Conservation (phyloP, 2,329 filamentous ascomycete species). For the Aspergillus ruber region DNA sequence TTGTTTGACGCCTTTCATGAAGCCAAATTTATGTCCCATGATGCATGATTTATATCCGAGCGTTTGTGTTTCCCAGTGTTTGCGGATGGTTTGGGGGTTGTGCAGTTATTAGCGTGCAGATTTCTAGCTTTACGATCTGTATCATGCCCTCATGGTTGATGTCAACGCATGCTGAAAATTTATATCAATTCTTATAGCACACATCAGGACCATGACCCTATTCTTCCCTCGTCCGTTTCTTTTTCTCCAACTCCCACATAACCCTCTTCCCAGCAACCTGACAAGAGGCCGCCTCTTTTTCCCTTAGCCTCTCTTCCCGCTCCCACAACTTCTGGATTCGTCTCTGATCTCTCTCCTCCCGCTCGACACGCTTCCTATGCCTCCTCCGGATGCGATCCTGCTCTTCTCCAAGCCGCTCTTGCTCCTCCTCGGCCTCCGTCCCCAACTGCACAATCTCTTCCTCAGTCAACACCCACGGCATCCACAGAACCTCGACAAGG, state of each 20-base stretch:
- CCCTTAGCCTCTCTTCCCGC: constrained; percentile 36
- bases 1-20: neutral
- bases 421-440: constrained; percentile 35
- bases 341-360: constrained; percentile 34
- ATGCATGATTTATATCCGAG: neutral
- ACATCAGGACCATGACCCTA: neutral
- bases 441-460: constrained; percentile 40
- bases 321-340: constrained; percentile 30
- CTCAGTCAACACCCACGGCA: constrained; percentile 47
- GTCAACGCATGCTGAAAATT: no score
- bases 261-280: constrained; percentile 23
- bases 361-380: constrained; percentile 17
- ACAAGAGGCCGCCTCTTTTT: constrained; percentile 24
- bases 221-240: neutral
- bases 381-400: constrained; percentile 24
- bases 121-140: no score
- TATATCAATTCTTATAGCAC: neutral
- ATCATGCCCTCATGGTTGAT: no score
- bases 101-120: no score
- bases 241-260: constrained; percentile 14
- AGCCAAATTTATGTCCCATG: neutral
- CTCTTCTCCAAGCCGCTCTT: constrained; percentile 32
- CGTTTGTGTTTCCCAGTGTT: neutral
- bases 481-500: constrained; percentile 43
- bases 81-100: no score